These are phyloP conservation scores for Amanita rubescens DNA, from an alignment of 768 basidiomycete species.

Conservation along the genomic window DNA sequence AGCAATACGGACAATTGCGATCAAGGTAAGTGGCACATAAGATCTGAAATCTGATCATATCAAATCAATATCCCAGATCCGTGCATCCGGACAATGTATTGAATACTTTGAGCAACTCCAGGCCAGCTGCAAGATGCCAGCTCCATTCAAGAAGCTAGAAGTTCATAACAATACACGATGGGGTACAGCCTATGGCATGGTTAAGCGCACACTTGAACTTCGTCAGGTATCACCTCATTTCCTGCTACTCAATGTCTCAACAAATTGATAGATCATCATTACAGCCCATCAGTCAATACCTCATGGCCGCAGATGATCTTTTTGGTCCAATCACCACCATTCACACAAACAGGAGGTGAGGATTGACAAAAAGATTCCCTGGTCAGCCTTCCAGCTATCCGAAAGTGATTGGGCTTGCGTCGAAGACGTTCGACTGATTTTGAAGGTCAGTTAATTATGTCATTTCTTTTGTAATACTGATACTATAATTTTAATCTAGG, in stretches of 20 bases:
- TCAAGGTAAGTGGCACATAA: constrained; percentile 20
- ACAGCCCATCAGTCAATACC: constrained; percentile 11
- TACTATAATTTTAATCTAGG: neutral
- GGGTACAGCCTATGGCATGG: constrained; percentile 18
- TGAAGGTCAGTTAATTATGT: constrained; percentile 9
- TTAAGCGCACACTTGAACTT: constrained; percentile 10
- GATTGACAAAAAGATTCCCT: constrained; percentile 20
- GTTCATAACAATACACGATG: constrained; percentile 18
- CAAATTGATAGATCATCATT: neutral
- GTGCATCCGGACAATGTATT: constrained; percentile 14
- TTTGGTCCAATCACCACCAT: constrained; percentile 25
- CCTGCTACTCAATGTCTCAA: neutral
- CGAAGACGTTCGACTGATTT: constrained; percentile 9
- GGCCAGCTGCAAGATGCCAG: constrained; percentile 2
- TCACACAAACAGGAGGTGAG: constrained; percentile 11
- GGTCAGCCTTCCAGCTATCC: constrained; percentile 16
- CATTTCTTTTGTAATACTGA: constrained; percentile 9
- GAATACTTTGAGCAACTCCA: constrained; percentile 14
- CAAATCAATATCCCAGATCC: constrained; percentile 8
- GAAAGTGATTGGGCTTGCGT: constrained; percentile 19
- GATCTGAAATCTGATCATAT: constrained; percentile 3
- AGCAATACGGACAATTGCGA: constrained; percentile 19
- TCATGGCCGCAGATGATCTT: constrained; percentile 16
- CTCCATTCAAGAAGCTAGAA: constrained; percentile 11
- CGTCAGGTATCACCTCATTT: constrained; percentile 8